These are phyloP conservation scores for Lonicera japonica DNA, from an alignment of 129 eudicot species.

Conservation along the genomic window DNA sequence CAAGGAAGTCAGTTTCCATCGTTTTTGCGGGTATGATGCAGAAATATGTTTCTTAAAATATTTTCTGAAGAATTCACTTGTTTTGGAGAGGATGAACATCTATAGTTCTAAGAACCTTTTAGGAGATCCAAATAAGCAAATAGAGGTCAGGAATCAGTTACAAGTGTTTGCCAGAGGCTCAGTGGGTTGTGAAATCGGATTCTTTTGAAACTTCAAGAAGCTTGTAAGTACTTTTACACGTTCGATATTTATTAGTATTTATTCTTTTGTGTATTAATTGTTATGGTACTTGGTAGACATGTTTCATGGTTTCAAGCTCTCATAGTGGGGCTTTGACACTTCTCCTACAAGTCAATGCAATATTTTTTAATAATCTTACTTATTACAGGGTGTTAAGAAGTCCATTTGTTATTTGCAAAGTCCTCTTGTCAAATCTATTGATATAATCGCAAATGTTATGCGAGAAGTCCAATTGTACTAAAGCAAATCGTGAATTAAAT, in stretches of 20 bases:
- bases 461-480: too few species aligned
- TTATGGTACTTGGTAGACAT: not conserved
- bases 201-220: slow-evolving; percentile 24
- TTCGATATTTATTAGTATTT: not conserved
- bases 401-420: too few species aligned
- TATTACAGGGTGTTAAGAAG: not conserved
- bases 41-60: slow-evolving; percentile 41
- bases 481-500: too few species aligned
- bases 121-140: slow-evolving; percentile 22
- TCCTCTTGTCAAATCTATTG: too few species aligned
- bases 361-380: not conserved
- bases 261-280: not conserved
- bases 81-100: slow-evolving; percentile 37
- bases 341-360: not conserved
- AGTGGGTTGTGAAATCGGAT: slow-evolving; percentile 20
- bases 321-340: not conserved
- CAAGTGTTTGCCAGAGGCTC: slow-evolving; percentile 23
- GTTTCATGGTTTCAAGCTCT: not conserved
- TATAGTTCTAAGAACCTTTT: slow-evolving; percentile 23
- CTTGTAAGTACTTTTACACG: slow-evolving; percentile 19
- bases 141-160: slow-evolving; percentile 24
- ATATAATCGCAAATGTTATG: too few species aligned
- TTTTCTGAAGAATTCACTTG: slow-evolving; percentile 36
- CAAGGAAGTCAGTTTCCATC: slow-evolving; percentile 32
- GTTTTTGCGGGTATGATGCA: slow-evolving; percentile 34